phyloP scores from a whole-genome alignment of 129 eudicot species.

The Calendula officinalis region DNA sequence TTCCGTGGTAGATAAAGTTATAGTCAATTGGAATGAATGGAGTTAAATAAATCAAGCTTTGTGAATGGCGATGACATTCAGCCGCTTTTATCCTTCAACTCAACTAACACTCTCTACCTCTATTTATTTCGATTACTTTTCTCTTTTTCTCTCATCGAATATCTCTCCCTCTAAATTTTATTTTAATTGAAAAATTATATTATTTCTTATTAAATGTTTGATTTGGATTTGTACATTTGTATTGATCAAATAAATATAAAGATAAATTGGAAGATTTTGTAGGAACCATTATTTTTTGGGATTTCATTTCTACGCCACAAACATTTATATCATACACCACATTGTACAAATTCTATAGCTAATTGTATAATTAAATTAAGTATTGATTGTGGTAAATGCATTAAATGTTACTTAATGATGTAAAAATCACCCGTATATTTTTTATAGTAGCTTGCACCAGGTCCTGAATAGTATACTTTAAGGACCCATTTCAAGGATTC shows the following conservation, averaged over 20 bases:
- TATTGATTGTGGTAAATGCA: no score
- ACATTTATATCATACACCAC: no score
- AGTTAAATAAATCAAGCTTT: constrained; percentile 8
- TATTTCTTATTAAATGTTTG: no score
- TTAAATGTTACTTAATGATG: no score
- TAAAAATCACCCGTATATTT: no score
- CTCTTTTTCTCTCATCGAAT: not conserved
- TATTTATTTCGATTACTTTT: constrained; percentile 11
- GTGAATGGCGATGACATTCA: constrained; percentile 27
- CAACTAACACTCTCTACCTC: constrained; percentile 6
- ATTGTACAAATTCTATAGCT: no score
- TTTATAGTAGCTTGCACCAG: constrained; percentile 26
- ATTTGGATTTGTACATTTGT: not conserved
- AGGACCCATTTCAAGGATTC: constrained; percentile 34
- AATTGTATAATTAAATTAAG: no score
- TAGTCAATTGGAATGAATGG: constrained; percentile 6
- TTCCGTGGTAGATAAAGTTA: not conserved
- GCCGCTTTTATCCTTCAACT: constrained; percentile 29
- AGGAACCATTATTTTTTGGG: no score
- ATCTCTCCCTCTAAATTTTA: not conserved
- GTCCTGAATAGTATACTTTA: constrained; percentile 21
- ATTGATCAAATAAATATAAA: not conserved
- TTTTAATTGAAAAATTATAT: no score
- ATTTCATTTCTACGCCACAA: no score
- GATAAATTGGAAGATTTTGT: no score